Base-by-base conservation (phyloP, 75 land plant genomes). In the Pinus tabuliformis region DNA sequence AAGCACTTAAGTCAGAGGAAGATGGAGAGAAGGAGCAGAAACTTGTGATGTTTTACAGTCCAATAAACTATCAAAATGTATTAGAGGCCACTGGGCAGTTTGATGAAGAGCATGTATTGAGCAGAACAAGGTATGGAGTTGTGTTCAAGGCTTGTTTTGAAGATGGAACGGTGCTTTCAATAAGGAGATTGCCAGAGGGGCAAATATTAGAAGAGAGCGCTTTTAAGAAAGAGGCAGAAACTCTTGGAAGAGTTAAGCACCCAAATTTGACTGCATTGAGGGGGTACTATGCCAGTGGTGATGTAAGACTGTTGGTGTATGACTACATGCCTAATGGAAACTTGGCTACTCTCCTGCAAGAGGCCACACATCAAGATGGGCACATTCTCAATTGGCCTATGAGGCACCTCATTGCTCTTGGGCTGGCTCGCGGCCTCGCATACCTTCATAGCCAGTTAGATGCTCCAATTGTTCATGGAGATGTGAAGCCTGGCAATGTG, bases 271-370 rank as follows among this genome's bases (percentile, higher is more conserved):
- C 92, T 1, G 98, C 95, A 16, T 84, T 97, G 17, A 84, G 98
- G 9, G 99, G 99, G 21, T 97, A 95, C 71, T 97, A 92, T 56
- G 84, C 86, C 6, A 85, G 91, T 5, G 79, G 88, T 26, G 96
- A 95, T 33, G 86, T 89, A 28, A 78, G 93, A 18, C 89, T 97
- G 45, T 85, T 97, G 37, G 84, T 95, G 20, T 93, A 91, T 70
- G 99, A 97, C 78, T 97, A 97, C 92, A 97, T 97, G 99, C 99
- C 99, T 58, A 97, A 97, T 74, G 99, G 99, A 26, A 95, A 88
- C 86, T 86, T 97, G 9, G 93, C 91, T 13, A 94, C 93, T 0
- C 87, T 97, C 17, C 91, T 97, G 58, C 99, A 97, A 82, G 98
- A 97, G 71, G 98, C 99, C 1, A 86, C 96, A 0, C 97, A 91